These are phyloP conservation scores for Decorospora gaudefroyi DNA, from an alignment of 2,329 filamentous ascomycete species.

Conservation along the genomic window DNA sequence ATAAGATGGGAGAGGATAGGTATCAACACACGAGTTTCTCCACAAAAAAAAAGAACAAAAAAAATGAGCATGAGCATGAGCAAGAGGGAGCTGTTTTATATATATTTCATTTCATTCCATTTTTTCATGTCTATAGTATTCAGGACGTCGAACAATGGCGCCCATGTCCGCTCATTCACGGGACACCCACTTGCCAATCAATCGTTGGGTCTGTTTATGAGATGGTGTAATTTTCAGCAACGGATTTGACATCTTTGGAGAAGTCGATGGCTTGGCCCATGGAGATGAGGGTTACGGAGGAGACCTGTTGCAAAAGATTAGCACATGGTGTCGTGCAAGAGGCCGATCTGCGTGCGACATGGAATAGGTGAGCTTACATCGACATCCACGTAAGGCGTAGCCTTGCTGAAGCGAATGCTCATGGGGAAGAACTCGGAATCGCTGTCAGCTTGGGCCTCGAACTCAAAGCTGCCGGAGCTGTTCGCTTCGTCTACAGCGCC, in stretches of 20 bases:
- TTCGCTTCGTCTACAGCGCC: slow-evolving; percentile 84
- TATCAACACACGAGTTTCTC: too few relatives aligned
- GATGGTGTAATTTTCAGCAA: slow-evolving; percentile 75
- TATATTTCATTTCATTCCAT: too few relatives aligned
- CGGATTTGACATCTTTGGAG: slow-evolving; percentile 78
- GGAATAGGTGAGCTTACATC: slow-evolving; percentile 70
- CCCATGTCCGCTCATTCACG: too few relatives aligned
- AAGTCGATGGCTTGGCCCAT: slow-evolving; percentile 79
- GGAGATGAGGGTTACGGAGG: slow-evolving; percentile 70
- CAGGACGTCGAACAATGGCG: too few relatives aligned
- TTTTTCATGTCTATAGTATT: too few relatives aligned
- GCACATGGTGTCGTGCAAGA: not conserved
- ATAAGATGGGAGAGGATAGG: too few relatives aligned
- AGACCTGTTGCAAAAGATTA: slow-evolving; percentile 59
- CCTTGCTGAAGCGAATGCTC: slow-evolving; percentile 86
- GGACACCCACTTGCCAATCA: too few relatives aligned
- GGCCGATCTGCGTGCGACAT: not conserved
- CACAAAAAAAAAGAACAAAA: too few relatives aligned
- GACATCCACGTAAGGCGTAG: slow-evolving; percentile 84
- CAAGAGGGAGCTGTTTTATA: too few relatives aligned
- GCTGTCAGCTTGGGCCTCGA: slow-evolving; percentile 83
- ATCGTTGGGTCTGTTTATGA: slow-evolving; percentile 64
- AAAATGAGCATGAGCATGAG: too few relatives aligned
- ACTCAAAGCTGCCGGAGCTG: slow-evolving; percentile 86
- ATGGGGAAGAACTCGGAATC: slow-evolving; percentile 99